Evolutionary conservation across 2,329 filamentous ascomycete genomes (phyloP), one percentile per base, ranked within the genome.

Genomic region (Ophiocordyceps camponoti-leonardi): DNA sequence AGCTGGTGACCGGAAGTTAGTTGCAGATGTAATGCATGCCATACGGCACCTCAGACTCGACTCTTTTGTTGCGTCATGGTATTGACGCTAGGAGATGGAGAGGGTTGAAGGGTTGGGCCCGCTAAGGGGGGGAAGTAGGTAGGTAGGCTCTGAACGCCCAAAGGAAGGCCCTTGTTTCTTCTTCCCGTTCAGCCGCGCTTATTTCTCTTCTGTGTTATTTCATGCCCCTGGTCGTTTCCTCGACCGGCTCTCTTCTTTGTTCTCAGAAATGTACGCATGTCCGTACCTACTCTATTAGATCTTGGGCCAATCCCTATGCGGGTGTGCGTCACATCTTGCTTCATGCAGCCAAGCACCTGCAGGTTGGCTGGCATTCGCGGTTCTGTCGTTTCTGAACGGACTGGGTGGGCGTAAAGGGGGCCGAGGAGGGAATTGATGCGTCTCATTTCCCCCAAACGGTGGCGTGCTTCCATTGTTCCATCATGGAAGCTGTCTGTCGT

Each of bases 21-120:
- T 41, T 49, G 39, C 49, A 52, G 51, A 44, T 50, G 49, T 45
- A 44, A 53, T 53, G 53, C 52, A 55, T 49, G 52, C 52, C 49
- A 54, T 53, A 44, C 44, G 22, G 41, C 43, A 43, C 19, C 23
- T 42, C 18, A 33, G 40, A 41, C 41, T 40, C 42, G 33, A 41
- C 39, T 41, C 41, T 42, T 33, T n/a, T n/a, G 31, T 33, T 33
- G 31, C 31, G 31, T 33, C 31, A 33, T 33, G 31, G 31, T 16
- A 33, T 16, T 33, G 31, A 33, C 16, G 31, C 31, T 13, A 33
- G 31, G 12, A 33, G 31, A 33, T 4, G 31, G 23, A 26, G 8
- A 26, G 8, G 23, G 23, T 8, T 26, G 5, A 8, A 26, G 8
- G 8, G 23, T n/a, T n/a, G n/a, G n/a, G n/a, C n/a, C n/a, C n/a